Percentiles rank a stretch among this genome's conserved stretches.
These are phyloP conservation scores for Choricystis sp. DNA, from an alignment of 139 green algal genomes.

Conservation along the genomic window DNA sequence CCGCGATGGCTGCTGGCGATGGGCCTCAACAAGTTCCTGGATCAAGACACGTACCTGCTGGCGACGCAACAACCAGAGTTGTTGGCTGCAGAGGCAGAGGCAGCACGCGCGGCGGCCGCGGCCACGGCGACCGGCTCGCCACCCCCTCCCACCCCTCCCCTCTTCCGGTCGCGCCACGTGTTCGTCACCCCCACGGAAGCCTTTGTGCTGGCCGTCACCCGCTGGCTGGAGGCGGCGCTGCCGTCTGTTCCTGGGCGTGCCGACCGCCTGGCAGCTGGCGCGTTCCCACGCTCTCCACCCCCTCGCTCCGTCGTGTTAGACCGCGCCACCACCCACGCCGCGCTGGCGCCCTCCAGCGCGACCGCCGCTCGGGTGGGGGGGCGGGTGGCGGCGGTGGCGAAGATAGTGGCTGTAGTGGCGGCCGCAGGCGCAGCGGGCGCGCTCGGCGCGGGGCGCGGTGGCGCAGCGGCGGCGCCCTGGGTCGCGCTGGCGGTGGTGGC, in stretches of 20 bases:
- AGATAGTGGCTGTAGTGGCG: not conserved
- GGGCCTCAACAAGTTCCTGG: slow-evolving; percentile 11
- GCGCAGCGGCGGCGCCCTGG: not conserved
- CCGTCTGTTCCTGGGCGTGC: slow-evolving; percentile 6
- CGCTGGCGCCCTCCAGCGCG: not conserved
- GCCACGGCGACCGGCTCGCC: not conserved
- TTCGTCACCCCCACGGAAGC: slow-evolving; percentile 6
- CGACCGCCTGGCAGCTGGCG: not conserved
- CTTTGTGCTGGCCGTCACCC: slow-evolving; percentile 6
- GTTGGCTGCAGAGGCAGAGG: slow-evolving; percentile 6
- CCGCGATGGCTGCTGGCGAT: slow-evolving; percentile 13
- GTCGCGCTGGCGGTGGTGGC: not conserved
- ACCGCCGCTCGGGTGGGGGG: too few relatives aligned
- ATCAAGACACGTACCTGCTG: slow-evolving; percentile 17
- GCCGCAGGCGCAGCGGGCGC: too few relatives aligned
- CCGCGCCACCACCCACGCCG: not conserved
- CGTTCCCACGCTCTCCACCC: not conserved
- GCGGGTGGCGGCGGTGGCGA: not conserved
- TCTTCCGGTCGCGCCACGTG: too few relatives aligned
- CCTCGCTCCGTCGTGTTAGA: not conserved
- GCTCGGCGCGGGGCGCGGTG: not conserved
- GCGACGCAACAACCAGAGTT: slow-evolving; percentile 14
- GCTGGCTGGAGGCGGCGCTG: slow-evolving; percentile 11
- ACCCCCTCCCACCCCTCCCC: not conserved
- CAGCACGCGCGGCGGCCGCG: not conserved